Base-by-base conservation (phyloP, 306 rosid species). In the Cicer bijugum region DNA sequence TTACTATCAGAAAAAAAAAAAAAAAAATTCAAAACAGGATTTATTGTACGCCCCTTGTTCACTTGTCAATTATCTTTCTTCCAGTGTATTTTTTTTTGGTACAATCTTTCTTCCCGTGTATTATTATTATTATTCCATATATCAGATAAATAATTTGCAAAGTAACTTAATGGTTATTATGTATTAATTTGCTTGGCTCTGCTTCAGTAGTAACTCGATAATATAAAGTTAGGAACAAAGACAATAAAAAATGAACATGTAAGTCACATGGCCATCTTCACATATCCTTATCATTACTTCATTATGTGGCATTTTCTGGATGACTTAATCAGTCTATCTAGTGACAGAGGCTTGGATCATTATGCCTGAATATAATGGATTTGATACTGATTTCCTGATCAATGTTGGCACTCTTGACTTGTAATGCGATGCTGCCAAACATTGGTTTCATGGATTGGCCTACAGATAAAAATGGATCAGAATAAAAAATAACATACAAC, bases 361-460 rank as follows among this genome's bases (percentile, higher is more conserved):
- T 37, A 28, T 16, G 14, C 58, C 7, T 0, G 23, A 42, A 12
- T 17, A 58, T 10, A 20, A 8, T 46, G 66, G 9, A 42, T 9
- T 38, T 39, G 19, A 47, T 53, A 9, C 67, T 17, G 63, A 17
- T 12, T 67, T 57, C 15, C 28, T 28, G 15, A 55, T 55, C 56
- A 57, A 47, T 15, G 50, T 20, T 40, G 14, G 8, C 4, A 12
- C 28, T 66, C 71, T n/a, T 65, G 62, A 63, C 8, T n/a, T 11
- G n/a, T 20, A 14, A 37, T 42, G 8, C 46, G 37, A 43, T n/a
- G 15, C 40, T n/a, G 20, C 40, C 23, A 60, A 68, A 28, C 40
- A 67, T 69, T 64, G 72, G 33, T 45, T 44, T 80, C 69, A 75
- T 35, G 69, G 57, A 64, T 33, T 67, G 50, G 70, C 84, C 84